phyloP scores from a whole-genome alignment of 1,284 basidiomycete genomes.

The Ustilago cynodontis region DNA sequence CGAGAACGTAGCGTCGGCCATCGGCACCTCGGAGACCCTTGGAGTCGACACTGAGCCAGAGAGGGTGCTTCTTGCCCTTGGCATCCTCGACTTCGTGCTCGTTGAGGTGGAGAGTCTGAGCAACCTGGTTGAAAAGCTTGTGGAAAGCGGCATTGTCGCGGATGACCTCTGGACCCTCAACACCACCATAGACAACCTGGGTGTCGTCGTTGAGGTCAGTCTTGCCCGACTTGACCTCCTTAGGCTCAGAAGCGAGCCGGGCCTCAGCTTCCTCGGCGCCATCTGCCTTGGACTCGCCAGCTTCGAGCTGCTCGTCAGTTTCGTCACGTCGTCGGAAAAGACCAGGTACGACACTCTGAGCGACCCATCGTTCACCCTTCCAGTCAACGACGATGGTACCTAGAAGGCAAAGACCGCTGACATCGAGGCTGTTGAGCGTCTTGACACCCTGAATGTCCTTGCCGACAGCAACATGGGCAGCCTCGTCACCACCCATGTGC shows the following conservation, averaged over 20 bases:
- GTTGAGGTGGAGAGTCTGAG: slow-evolving; percentile 73
- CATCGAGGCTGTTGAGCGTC: slow-evolving; percentile 74
- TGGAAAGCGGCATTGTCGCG: slow-evolving; percentile 73
- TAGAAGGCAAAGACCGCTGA: slow-evolving; percentile 69
- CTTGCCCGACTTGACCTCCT: slow-evolving; percentile 78
- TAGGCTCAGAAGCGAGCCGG: slow-evolving; percentile 75
- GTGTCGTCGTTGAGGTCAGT: slow-evolving; percentile 70
- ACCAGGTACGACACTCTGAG: slow-evolving; percentile 75
- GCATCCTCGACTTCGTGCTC: slow-evolving; percentile 73
- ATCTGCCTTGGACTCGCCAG: slow-evolving; percentile 45
- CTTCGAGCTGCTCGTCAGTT: slow-evolving; percentile 43
- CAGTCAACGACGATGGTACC: slow-evolving; percentile 74
- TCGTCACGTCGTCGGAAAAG: slow-evolving; percentile 72
- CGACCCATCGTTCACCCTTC: slow-evolving; percentile 75
- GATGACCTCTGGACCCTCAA: slow-evolving; percentile 72
- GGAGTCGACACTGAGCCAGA: slow-evolving; percentile 74
- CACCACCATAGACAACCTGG: slow-evolving; percentile 73
- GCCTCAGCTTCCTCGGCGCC: slow-evolving; percentile 26
- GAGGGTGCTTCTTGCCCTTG: slow-evolving; percentile 71
- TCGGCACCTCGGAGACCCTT: slow-evolving; percentile 75
- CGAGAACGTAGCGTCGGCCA: slow-evolving; percentile 74
- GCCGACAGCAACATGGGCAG: slow-evolving; percentile 74
- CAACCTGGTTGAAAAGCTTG: slow-evolving; percentile 73
- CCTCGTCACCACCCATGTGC: slow-evolving; percentile 75
- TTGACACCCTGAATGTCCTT: slow-evolving; percentile 75